A percentile compares a stretch with the other conserved stretches of the same genome.
phyloP scores from a whole-genome alignment of 2,329 filamentous ascomycete species.

The Periconia sp. region DNA sequence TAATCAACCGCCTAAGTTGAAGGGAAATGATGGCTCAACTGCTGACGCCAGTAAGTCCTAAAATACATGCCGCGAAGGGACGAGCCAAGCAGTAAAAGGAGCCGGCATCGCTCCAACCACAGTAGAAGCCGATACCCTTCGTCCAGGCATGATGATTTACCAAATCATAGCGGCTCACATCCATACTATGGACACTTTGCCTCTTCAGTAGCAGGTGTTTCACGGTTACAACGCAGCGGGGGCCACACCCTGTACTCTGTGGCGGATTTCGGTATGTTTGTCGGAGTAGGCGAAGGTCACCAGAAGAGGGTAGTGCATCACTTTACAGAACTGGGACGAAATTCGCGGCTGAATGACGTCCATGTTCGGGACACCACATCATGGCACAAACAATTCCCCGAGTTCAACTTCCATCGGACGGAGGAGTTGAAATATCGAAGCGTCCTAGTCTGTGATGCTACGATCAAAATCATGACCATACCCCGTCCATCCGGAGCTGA shows the following conservation, averaged over 20 bases:
- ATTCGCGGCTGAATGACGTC: constrained; percentile 31
- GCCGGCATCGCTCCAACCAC: constrained; percentile 17
- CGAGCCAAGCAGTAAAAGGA: constrained; percentile 26
- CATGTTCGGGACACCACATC: constrained; percentile 33
- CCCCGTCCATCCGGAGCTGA: constrained; percentile 35
- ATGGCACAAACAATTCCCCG: constrained; percentile 38
- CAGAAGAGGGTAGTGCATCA: constrained; percentile 38
- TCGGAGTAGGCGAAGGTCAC: constrained; percentile 22
- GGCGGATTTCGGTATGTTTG: constrained; percentile 42
- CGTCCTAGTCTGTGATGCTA: constrained; percentile 45
- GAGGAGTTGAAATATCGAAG: constrained; percentile 30
- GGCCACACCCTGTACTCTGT: constrained; percentile 23
- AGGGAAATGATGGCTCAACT: neutral
- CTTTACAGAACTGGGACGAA: constrained; percentile 39
- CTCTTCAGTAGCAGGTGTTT: constrained; percentile 13
- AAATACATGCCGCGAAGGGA: constrained; percentile 37
- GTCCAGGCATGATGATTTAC: constrained; percentile 25
- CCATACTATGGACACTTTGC: constrained; percentile 17
- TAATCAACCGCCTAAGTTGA: constrained; percentile 36
- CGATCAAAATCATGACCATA: constrained; percentile 45
- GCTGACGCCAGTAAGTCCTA: constrained; percentile 41
- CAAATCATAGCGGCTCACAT: constrained; percentile 15
- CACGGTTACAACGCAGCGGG: constrained; percentile 7
- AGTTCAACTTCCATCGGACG: constrained; percentile 28
- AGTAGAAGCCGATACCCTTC: constrained; percentile 23